A percentile compares a stretch with the other conserved stretches of the same genome.
Conservation (phyloP, 257 asterid genomes). For the Anisodus tanguticus region DNA sequence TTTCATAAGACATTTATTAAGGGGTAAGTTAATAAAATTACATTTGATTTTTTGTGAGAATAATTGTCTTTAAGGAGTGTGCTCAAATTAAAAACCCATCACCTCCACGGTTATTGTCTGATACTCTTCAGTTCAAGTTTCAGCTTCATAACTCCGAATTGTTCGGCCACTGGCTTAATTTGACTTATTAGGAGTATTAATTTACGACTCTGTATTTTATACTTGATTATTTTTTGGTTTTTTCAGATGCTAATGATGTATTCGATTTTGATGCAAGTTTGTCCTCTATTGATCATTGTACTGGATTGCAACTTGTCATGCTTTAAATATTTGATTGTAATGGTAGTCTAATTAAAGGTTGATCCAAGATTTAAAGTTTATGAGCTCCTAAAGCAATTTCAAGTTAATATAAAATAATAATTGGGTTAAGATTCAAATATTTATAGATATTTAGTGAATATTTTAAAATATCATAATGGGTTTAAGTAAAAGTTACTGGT, state of each 20-base stretch:
- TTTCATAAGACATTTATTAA: too few species aligned
- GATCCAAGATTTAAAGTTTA: not conserved
- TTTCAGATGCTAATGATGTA: not conserved
- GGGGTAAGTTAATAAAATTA: too few species aligned
- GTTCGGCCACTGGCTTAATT: not conserved
- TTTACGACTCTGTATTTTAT: not conserved
- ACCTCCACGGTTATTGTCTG: not conserved
- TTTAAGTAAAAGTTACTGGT: not conserved
- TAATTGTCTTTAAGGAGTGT: too few species aligned
- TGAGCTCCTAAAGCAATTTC: too few species aligned
- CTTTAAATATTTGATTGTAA: slow-evolving; percentile 8
- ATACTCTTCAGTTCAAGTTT: not conserved
- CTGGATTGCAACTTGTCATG: not conserved
- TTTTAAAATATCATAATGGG: not conserved
- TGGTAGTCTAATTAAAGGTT: too few species aligned
- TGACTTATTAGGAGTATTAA: not conserved
- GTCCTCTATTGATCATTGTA: not conserved
- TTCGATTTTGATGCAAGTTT: not conserved
- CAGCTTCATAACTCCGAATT: not conserved
- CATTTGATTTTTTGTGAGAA: too few species aligned
- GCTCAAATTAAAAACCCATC: not conserved
- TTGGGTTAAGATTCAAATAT: too few species aligned
- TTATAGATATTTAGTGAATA: not conserved
- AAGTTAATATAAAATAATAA: not conserved
- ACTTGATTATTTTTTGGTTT: not conserved